Conservation (phyloP, 805 yeast species). For the Pichia exigua region DNA sequence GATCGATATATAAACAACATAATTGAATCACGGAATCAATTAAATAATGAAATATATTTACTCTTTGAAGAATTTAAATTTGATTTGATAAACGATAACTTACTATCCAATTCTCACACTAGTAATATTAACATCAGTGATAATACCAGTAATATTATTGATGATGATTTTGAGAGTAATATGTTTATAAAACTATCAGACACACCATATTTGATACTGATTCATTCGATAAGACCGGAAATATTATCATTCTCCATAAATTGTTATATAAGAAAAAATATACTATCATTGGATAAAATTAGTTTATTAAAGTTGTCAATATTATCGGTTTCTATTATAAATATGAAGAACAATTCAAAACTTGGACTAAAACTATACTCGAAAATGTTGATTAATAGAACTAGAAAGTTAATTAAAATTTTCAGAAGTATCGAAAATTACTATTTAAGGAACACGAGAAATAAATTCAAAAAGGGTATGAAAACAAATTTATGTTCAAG, state of each 20-base stretch:
- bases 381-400: conserved; percentile 5
- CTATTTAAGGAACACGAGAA: background rate
- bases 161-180: background rate
- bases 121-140: background rate
- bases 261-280: conserved; percentile 1
- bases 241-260: conserved; percentile 1
- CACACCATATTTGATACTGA: conserved; percentile 5
- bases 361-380: conserved; percentile 5
- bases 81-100: conserved; percentile 6
- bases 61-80: conserved; percentile 8
- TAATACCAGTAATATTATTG: background rate
- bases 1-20: background rate
- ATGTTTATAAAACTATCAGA: background rate
- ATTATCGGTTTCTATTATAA: conserved; percentile 2
- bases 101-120: background rate
- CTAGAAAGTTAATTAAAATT: background rate
- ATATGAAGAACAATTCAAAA: conserved; percentile 4
- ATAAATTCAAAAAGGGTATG: background rate
- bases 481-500: conserved; percentile 5
- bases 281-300: background rate
- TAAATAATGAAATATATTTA: background rate
- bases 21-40: background rate
- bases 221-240: conserved; percentile 8
- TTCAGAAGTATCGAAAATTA: background rate
- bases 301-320: background rate